Conservation (phyloP, 331 rosid genomes). For the Stylosanthes scabra region DNA sequence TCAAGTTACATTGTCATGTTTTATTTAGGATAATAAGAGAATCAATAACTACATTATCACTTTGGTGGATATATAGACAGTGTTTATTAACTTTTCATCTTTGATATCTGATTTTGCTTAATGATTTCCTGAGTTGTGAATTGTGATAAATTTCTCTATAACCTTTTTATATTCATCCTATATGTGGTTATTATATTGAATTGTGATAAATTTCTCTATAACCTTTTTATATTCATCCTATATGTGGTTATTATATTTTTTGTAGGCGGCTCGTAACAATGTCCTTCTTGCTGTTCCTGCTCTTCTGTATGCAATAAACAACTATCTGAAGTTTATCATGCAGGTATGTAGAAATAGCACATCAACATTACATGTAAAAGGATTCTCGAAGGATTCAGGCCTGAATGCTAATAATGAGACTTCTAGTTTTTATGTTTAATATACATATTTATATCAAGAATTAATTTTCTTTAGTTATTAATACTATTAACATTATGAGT, state of each 20-base stretch:
- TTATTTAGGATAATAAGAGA: constrained; percentile 13
- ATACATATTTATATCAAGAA: constrained; percentile 12
- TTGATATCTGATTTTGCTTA: constrained; percentile 28
- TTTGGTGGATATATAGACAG: not conserved
- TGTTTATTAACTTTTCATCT: not conserved
- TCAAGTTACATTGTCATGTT: constrained; percentile 6
- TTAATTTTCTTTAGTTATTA: not conserved
- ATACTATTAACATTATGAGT: not conserved
- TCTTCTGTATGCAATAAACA: constrained; percentile 91
- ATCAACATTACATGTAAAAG: constrained; percentile 21
- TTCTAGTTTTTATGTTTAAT: constrained; percentile 16
- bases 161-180: constrained; percentile 30
- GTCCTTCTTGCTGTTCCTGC: constrained; percentile 99
- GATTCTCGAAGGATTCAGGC: constrained; percentile 7
- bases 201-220: constrained; percentile 7
- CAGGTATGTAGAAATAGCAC: constrained; percentile 63
- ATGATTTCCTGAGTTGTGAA: constrained; percentile 8
- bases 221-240: constrained; percentile 30
- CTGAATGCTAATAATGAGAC: constrained; percentile 17
- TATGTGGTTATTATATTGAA: constrained; percentile 29
- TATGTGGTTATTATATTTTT: constrained; percentile 33
- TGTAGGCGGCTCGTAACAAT: constrained; percentile 97
- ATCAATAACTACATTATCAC: not conserved
- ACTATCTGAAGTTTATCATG: constrained; percentile 96
- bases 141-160: constrained; percentile 14